phyloP scores from a whole-genome alignment of 1,284 basidiomycete species.

The Jaminaea rosea region DNA sequence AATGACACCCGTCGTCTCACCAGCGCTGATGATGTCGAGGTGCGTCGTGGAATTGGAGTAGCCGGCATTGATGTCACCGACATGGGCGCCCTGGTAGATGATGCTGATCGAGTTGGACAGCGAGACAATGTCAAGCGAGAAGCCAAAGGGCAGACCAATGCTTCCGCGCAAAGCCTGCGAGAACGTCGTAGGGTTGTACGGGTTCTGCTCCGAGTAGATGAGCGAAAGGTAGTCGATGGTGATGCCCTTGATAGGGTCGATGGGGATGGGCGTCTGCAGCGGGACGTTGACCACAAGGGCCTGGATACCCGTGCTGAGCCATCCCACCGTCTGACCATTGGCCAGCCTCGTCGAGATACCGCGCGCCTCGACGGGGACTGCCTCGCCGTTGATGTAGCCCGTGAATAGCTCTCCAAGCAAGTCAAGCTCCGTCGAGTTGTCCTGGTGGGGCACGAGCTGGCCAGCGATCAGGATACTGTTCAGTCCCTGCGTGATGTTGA shows the following conservation, averaged over 20 bases:
- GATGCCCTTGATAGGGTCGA: conserved; percentile 63
- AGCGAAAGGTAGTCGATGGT: conserved; percentile 60
- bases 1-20: conserved; percentile 60
- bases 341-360: conserved; percentile 56
- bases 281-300: conserved; percentile 58
- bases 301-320: conserved; percentile 61
- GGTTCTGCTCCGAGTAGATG: conserved; percentile 54
- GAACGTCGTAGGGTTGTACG: conserved; percentile 58
- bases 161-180: conserved; percentile 58
- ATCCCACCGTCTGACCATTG: conserved; percentile 57
- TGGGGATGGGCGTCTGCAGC: conserved; percentile 55
- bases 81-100: conserved; percentile 55
- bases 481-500: conserved; percentile 48
- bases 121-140: conserved; percentile 58
- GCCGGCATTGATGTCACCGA: conserved; percentile 49
- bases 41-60: conserved; percentile 15
- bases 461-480: conserved; percentile 62
- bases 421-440: conserved; percentile 52
- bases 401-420: conserved; percentile 62
- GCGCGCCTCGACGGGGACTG: conserved; percentile 56
- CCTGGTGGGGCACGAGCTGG: conserved; percentile 56
- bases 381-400: conserved; percentile 62
- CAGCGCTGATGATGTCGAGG: conserved; percentile 42
- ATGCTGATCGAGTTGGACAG: conserved; percentile 60
- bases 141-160: conserved; percentile 69